phyloP scores from a whole-genome alignment of 2,329 filamentous ascomycete species.

The Aspergillus phoenicis region DNA sequence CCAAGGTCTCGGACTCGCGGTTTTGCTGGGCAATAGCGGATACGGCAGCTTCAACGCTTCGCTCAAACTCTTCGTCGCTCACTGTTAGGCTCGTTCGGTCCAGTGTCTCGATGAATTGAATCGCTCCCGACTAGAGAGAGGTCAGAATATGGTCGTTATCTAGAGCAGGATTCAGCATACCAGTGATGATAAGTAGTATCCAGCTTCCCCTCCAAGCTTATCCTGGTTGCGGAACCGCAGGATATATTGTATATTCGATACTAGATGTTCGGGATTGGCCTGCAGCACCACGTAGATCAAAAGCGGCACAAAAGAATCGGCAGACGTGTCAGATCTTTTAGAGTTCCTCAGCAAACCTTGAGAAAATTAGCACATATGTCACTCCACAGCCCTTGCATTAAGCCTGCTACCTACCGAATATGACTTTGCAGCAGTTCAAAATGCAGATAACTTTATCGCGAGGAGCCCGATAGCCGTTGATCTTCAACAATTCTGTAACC shows the following conservation, averaged over 20 bases:
- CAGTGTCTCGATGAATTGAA: conserved; percentile 95
- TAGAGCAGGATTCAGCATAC: conserved; percentile 49
- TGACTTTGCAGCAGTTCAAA: conserved; percentile 98
- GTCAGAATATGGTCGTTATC: not conserved
- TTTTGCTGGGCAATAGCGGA: conserved; percentile 94
- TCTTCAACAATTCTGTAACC: conserved; percentile 81
- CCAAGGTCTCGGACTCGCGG: conserved; percentile 56
- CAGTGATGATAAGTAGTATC: conserved; percentile 94
- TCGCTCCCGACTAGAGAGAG: conserved; percentile 62
- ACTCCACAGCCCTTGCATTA: not conserved
- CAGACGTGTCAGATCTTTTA: conserved; percentile 84
- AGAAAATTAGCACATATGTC: not conserved
- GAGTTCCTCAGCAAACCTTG: conserved; percentile 80
- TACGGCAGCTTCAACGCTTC: conserved; percentile 93
- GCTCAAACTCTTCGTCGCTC: conserved; percentile 91
- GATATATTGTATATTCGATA: conserved; percentile 98
- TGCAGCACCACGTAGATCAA: conserved; percentile 95
- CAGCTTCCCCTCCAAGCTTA: conserved; percentile 94
- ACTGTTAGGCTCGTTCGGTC: conserved; percentile 93
- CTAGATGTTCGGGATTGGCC: conserved; percentile 90
- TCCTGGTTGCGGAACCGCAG: conserved; percentile 96
- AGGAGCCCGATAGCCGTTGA: conserved; percentile 94
- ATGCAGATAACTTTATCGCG: conserved; percentile 98
- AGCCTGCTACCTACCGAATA: conserved; percentile 70
- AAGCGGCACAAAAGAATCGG: conserved; percentile 92